Base-by-base conservation (phyloP, 2,329 filamentous ascomycete species). In the Eutypella sp. region DNA sequence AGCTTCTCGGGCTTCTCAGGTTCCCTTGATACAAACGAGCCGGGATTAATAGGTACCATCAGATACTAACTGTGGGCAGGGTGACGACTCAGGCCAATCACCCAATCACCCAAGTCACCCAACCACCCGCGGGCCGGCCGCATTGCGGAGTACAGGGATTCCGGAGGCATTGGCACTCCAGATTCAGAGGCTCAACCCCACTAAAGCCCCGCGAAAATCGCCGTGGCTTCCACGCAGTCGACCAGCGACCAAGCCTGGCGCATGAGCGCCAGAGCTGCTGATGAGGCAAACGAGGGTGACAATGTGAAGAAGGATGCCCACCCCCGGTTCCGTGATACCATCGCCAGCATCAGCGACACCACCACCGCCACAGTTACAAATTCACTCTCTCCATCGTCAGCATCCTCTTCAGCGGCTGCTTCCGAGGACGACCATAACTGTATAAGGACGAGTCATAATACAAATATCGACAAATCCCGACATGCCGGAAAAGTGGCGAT, bases 161-260 rank as follows among this genome's bases (percentile, higher is more conserved):
- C 45, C 41, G 43, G 33, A 42, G 47, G 44, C 18, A 46, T 45
- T 47, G 48, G 46, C 27, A 49, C 51, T 52, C 51, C 49, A 51
- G 53, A 50, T 42, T 45, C 16, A 46, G 45, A 47, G 44, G 48
- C 38, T 36, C n/a, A 40, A 58, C 58, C 57, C 59, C 59, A 57
- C 57, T 57, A 62, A 57, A 61, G 50, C 57, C 57, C 59, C 59
- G 59, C 58, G 58, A 57, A 56, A 61, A 46, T 57, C 59, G 59
- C 59, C 59, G 59, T 62, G 57, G 53, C 56, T 49, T 41, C 52
- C 49, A 53, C 47, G 47, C 47, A 58, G 54, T 45, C 49, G 23
- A 40, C 45, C 18, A 45, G 44, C 47, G 51, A 55, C 51, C 49
- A 50, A 51, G 54, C 55, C 57, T 60, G 58, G 57, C 55, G 57